Evolutionary conservation across 2,329 filamentous ascomycete genomes (phyloP).

Genomic region (Fusarium heterosporum): DNA sequence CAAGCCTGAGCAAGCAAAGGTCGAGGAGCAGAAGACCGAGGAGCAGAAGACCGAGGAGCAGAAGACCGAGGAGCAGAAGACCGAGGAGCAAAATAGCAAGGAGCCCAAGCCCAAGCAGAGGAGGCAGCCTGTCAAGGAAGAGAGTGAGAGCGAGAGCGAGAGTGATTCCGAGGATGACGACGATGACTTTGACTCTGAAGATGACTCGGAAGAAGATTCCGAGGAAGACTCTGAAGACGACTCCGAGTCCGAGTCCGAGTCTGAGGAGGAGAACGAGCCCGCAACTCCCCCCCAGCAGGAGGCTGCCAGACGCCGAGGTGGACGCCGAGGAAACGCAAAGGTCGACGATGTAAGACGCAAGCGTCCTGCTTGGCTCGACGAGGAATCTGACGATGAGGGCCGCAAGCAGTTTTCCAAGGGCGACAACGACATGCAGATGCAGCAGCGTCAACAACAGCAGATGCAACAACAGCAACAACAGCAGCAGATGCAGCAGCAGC

Average conservation of each 20-base stretch:
- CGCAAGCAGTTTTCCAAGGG: slow-evolving; percentile 25
- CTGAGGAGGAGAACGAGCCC: slow-evolving; percentile 44
- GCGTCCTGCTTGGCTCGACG: slow-evolving; percentile 43
- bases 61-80: slow-evolving; percentile 17
- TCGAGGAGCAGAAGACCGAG: slow-evolving; percentile 11
- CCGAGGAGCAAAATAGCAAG: slow-evolving; percentile 20
- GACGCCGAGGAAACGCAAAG: slow-evolving; percentile 24
- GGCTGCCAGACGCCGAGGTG: slow-evolving; percentile 9
- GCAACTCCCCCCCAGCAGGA: slow-evolving; percentile 41
- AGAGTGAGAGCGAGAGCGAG: slow-evolving; percentile 33
- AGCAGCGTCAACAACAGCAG: slow-evolving; percentile 25
- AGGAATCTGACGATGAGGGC: slow-evolving; percentile 40
- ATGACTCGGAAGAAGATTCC: slow-evolving; percentile 30
- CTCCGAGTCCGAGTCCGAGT: slow-evolving; percentile 37
- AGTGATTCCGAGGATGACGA: slow-evolving; percentile 27
- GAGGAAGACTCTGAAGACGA: slow-evolving; percentile 39
- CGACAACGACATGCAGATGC: slow-evolving; percentile 12
- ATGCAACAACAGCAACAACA: slow-evolving; percentile 39
- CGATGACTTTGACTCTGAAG: slow-evolving; percentile 36
- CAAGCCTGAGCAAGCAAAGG: slow-evolving; percentile 25
- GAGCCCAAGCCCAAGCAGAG: slow-evolving; percentile 15
- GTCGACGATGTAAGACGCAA: slow-evolving; percentile 20
- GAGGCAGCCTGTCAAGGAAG: slow-evolving; percentile 24
- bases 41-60: slow-evolving; percentile 24
- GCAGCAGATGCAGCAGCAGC: slow-evolving; percentile 34